A percentile compares a stretch with the other conserved stretches of the same genome.
Conservation (phyloP, 495 filamentous ascomycete genomes). For the Eremomyces bilateralis region DNA sequence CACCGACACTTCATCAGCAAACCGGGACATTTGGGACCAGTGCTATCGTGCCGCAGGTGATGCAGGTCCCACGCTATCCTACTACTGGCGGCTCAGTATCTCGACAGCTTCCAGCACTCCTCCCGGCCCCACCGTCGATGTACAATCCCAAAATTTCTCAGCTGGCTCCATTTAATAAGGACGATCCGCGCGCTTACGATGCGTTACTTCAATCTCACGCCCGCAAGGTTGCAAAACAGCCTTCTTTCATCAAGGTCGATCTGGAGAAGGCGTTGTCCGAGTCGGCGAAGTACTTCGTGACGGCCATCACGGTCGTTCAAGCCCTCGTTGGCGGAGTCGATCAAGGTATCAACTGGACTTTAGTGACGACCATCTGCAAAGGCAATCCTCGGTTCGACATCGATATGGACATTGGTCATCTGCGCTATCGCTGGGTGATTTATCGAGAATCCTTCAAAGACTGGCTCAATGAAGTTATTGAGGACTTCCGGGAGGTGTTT, state of each 20-base stretch:
- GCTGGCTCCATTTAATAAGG: too few relatives aligned
- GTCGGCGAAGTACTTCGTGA: background rate
- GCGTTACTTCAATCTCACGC: too few relatives aligned
- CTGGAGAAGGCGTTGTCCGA: too few relatives aligned
- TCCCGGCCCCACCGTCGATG: too few relatives aligned
- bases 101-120: too few relatives aligned
- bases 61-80: background rate
- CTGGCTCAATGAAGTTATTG: constrained; percentile 39
- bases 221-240: too few relatives aligned
- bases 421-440: constrained; percentile 20
- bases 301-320: background rate
- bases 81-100: too few relatives aligned
- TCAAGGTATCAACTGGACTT: background rate
- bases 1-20: background rate
- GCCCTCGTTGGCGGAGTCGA: background rate
- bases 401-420: constrained; percentile 31
- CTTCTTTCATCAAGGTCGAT: too few relatives aligned
- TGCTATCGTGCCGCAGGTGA: background rate
- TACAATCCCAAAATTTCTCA: too few relatives aligned
- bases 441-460: too few relatives aligned
- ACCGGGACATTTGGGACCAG: background rate
- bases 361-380: background rate
- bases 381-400: constrained; percentile 6
- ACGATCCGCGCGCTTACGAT: too few relatives aligned
- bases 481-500: constrained; percentile 58